phyloP scores from a whole-genome alignment of 345 rosid species.

The Excoecaria agallocha region DNA sequence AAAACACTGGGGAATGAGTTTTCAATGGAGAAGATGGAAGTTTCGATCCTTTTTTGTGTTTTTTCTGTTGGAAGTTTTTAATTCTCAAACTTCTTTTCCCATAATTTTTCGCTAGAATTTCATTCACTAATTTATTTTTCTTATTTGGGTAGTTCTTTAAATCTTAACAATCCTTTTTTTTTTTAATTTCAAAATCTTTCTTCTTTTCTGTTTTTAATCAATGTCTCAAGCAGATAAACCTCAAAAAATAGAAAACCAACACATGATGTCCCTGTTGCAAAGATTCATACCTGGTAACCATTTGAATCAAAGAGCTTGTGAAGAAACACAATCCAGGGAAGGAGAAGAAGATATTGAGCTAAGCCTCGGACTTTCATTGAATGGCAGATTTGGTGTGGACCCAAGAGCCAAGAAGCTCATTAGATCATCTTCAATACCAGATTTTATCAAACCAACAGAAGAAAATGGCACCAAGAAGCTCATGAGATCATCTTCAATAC shows the following conservation, averaged over 20 bases:
- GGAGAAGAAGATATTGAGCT: slow-evolving; percentile 57
- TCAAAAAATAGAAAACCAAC: slow-evolving; percentile 24
- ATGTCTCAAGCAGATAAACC: slow-evolving; percentile 40
- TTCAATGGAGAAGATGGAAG: slow-evolving; percentile 15
- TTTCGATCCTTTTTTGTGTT: slow-evolving; percentile 17
- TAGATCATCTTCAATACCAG: slow-evolving; percentile 62
- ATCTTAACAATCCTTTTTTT: background rate
- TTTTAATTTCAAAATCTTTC: background rate
- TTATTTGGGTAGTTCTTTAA: slow-evolving; percentile 14
- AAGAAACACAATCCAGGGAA: slow-evolving; percentile 12
- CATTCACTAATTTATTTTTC: slow-evolving; percentile 8
- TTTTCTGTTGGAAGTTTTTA: slow-evolving; percentile 13
- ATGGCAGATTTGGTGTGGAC: slow-evolving; percentile 83
- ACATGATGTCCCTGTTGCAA: slow-evolving; percentile 28
- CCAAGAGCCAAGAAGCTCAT: slow-evolving; percentile 47
- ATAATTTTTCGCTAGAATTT: slow-evolving; percentile 13
- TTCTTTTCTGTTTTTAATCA: slow-evolving; percentile 1
- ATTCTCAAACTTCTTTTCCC: slow-evolving; percentile 6
- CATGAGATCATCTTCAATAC: slow-evolving; percentile 54
- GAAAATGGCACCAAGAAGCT: slow-evolving; percentile 51
- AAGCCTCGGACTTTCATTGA: slow-evolving; percentile 68
- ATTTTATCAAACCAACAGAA: slow-evolving; percentile 44
- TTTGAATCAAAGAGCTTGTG: slow-evolving; percentile 13
- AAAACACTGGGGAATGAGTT: background rate
- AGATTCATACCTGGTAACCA: slow-evolving; percentile 37